phyloP scores from a whole-genome alignment of 345 rosid genomes.

The Odontarrhena argentea region DNA sequence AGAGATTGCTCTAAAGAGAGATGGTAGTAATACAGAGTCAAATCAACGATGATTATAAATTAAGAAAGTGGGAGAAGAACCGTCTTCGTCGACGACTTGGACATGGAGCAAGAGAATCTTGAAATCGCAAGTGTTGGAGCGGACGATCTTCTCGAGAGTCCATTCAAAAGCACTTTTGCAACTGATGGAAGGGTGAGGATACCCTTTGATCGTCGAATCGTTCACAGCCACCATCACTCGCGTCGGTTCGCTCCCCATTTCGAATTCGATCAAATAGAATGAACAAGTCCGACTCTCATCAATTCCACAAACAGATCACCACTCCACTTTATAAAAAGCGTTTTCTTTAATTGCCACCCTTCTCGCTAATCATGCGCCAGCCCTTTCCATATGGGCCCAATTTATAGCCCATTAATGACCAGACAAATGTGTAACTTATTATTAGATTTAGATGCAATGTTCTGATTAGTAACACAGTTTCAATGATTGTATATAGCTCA shows the following conservation, averaged over 20 bases:
- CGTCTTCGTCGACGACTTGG: conserved; percentile 92
- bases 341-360: background rate
- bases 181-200: conserved; percentile 82
- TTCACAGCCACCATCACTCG: conserved; percentile 75
- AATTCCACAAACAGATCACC: no score
- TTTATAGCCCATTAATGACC: conserved; percentile 2
- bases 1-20: no score
- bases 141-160: conserved; percentile 85
- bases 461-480: background rate
- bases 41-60: no score
- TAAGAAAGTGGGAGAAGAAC: conserved; percentile 42
- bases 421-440: no score
- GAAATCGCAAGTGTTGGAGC: conserved; percentile 71
- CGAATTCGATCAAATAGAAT: background rate
- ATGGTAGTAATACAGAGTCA: background rate
- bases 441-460: no score
- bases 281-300: no score
- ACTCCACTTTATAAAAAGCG: background rate
- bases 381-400: conserved; percentile 19
- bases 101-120: conserved; percentile 89
- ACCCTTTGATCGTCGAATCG: conserved; percentile 67
- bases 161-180: conserved; percentile 88
- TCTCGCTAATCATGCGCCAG: background rate
- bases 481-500: background rate
- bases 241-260: conserved; percentile 59